phyloP scores from a whole-genome alignment of 768 basidiomycete genomes.

The Pisolithus orientalis region DNA sequence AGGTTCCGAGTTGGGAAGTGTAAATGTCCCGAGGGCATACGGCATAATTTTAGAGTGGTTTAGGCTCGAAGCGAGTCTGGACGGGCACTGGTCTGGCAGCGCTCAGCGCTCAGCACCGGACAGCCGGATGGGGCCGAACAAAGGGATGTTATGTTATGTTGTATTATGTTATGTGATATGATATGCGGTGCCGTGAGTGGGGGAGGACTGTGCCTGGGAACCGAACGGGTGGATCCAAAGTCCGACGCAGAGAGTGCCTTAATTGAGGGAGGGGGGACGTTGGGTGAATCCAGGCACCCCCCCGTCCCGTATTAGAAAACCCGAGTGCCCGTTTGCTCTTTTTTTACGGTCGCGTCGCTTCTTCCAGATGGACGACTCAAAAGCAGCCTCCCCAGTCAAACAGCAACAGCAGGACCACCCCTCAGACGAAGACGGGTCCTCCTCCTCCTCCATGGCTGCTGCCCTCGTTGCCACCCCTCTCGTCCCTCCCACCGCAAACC shows the following conservation, averaged over 20 bases:
- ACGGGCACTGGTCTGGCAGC: too few species aligned
- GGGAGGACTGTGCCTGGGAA: conserved; percentile 25
- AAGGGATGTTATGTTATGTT: conserved; percentile 7
- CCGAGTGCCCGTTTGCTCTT: conserved; percentile 16
- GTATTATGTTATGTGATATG: conserved; percentile 6
- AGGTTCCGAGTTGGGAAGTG: too few species aligned
- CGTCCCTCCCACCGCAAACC: conserved; percentile 9
- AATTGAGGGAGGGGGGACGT: conserved; percentile 24
- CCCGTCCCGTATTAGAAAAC: conserved; percentile 21
- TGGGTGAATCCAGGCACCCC: conserved; percentile 27
- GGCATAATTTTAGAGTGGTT: too few species aligned
- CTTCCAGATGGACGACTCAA: conserved; percentile 28
- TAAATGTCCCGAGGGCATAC: too few species aligned
- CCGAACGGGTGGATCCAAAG: conserved; percentile 20
- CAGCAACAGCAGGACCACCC: conserved; percentile 1
- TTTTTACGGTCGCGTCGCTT: conserved; percentile 21
- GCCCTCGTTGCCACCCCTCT: conserved; percentile 24
- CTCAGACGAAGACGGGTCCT: conserved; percentile 4
- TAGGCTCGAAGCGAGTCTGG: too few species aligned
- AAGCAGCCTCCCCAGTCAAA: conserved; percentile 12
- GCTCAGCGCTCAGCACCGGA: too few species aligned
- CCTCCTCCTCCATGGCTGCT: conserved; percentile 18
- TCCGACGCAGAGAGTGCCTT: conserved; percentile 31
- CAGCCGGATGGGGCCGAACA: too few species aligned
- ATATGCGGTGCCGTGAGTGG: conserved; percentile 30